These are phyloP conservation scores for Rhododendron henanense DNA, from an alignment of 148 eudicot genomes.

Conservation along the genomic window DNA sequence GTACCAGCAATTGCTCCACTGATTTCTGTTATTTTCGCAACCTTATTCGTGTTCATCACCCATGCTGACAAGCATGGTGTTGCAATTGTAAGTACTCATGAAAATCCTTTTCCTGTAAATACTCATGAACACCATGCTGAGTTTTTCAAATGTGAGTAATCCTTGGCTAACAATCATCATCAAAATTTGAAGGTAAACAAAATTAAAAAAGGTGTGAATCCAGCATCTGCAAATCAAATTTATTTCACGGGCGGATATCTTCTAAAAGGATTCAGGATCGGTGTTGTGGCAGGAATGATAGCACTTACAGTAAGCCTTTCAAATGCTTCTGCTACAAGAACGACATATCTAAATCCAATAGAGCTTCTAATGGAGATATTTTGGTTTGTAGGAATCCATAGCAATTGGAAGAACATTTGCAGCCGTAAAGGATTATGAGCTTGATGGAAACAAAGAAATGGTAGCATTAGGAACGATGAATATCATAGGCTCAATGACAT, in stretches of 20 bases:
- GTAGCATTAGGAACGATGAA: slow-evolving; percentile 86
- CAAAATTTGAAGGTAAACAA: slow-evolving; percentile 45
- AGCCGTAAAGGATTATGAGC: slow-evolving; percentile 65
- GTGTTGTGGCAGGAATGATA: slow-evolving; percentile 64
- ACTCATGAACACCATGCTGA: too few species aligned
- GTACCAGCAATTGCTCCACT: slow-evolving; percentile 86
- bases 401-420: slow-evolving; percentile 95
- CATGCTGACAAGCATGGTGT: slow-evolving; percentile 74
- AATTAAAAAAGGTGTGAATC: slow-evolving; percentile 66
- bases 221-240: slow-evolving; percentile 48
- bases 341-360: not conserved
- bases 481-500: slow-evolving; percentile 78
- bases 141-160: not conserved
- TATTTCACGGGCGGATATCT: slow-evolving; percentile 52
- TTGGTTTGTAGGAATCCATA: slow-evolving; percentile 58
- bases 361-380: not conserved
- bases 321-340: not conserved
- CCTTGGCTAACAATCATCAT: not conserved
- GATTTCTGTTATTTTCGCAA: slow-evolving; percentile 63
- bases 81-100: slow-evolving; percentile 45
- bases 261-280: slow-evolving; percentile 54
- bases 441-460: slow-evolving; percentile 97
- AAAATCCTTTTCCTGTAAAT: not conserved
- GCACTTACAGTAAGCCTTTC: slow-evolving; percentile 58
- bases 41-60: slow-evolving; percentile 60